Conservation (phyloP, 306 rosid genomes). For the Vigna unguiculata region DNA sequence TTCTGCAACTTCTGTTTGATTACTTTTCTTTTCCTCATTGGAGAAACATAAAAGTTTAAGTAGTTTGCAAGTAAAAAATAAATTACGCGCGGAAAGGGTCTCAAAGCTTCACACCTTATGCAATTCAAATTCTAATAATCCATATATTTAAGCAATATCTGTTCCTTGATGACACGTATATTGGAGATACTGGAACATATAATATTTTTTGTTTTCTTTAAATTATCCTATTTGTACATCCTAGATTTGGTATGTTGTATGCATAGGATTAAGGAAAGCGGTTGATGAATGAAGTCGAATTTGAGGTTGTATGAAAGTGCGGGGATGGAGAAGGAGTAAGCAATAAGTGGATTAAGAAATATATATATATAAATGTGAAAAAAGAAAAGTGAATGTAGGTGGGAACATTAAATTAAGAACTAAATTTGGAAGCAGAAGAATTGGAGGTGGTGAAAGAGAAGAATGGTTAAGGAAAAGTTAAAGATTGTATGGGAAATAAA, state of each 20-base stretch:
- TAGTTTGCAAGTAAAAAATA: background rate
- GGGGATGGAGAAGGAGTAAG: too few relatives aligned
- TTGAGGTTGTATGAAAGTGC: background rate
- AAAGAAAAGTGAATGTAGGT: background rate
- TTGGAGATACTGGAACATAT: background rate
- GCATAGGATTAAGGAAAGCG: background rate
- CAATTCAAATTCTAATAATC: background rate
- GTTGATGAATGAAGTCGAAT: background rate
- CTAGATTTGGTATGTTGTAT: background rate
- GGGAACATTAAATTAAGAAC: background rate
- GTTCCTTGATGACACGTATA: background rate
- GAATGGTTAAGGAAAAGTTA: constrained; percentile 18
- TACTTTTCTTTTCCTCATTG: background rate
- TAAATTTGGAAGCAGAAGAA: background rate
- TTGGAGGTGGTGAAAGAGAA: background rate
- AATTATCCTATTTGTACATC: background rate
- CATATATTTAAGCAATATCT: background rate
- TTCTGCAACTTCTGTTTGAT: background rate
- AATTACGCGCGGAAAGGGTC: too few relatives aligned
- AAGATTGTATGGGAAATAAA: constrained; percentile 22
- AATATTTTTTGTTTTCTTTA: background rate
- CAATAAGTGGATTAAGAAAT: too few relatives aligned
- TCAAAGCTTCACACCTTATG: too few relatives aligned
- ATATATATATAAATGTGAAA: too few relatives aligned
- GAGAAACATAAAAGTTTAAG: background rate